These are phyloP conservation scores for Epichloe hybrida DNA, from an alignment of 2,329 filamentous ascomycete genomes.

Conservation along the genomic window DNA sequence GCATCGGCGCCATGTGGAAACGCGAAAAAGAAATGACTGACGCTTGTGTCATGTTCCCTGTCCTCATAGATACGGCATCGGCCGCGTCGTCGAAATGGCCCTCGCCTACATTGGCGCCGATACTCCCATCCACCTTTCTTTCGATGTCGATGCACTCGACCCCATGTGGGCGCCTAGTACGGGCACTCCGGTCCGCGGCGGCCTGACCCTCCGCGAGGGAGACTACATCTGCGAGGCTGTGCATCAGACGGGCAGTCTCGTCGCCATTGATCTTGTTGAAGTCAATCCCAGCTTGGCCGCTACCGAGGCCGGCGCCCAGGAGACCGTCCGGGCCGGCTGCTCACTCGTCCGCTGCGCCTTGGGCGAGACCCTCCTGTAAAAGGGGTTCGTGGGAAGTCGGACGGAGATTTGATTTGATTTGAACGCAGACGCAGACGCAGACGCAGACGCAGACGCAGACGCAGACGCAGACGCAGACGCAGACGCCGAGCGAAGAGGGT, in stretches of 20 bases:
- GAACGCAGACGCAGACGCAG: too few relatives aligned
- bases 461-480: too few relatives aligned
- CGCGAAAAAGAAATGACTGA: background rate
- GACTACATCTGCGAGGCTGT: constrained; percentile 91
- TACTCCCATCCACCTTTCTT: constrained; percentile 92
- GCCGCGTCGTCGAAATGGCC: constrained; percentile 96
- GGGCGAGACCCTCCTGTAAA: constrained; percentile 73
- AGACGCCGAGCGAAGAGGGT: background rate
- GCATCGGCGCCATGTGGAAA: background rate
- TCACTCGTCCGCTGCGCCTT: constrained; percentile 84
- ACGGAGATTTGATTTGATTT: too few relatives aligned
- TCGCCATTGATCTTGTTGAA: constrained; percentile 73
- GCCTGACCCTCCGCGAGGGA: constrained; percentile 84
- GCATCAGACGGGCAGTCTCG: constrained; percentile 63
- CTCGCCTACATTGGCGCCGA: constrained; percentile 87
- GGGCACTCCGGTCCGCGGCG: constrained; percentile 85
- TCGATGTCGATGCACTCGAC: constrained; percentile 93
- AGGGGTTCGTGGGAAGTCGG: background rate
- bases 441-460: too few relatives aligned
- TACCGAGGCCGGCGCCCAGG: constrained; percentile 53
- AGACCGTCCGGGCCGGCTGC: constrained; percentile 83
- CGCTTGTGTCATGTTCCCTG: constrained; percentile 4
- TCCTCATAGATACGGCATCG: constrained; percentile 64
- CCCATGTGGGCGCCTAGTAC: constrained; percentile 94
- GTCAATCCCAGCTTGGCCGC: constrained; percentile 62